These are phyloP conservation scores for Wilcoxina mikolae DNA, from an alignment of 495 filamentous ascomycete genomes.

Conservation along the genomic window DNA sequence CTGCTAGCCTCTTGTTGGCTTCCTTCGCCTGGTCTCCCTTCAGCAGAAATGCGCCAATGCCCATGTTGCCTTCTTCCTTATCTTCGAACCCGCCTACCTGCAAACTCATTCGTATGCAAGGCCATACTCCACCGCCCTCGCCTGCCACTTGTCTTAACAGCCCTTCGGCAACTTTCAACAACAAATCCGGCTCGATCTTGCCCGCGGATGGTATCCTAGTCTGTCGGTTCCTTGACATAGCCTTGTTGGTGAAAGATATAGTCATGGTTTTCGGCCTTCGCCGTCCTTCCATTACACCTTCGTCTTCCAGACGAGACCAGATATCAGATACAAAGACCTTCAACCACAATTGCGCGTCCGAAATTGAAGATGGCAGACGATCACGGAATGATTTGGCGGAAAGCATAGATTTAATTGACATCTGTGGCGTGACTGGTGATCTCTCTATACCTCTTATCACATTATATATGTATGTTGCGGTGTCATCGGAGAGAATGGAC, in stretches of 20 bases:
- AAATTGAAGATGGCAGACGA: conserved; percentile 44
- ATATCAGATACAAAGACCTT: conserved; percentile 89
- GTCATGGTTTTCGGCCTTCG: conserved; percentile 72
- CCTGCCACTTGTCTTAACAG: conserved; percentile 60
- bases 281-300: conserved; percentile 79
- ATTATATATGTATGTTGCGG: conserved; percentile 72
- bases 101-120: conserved; percentile 69
- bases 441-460: conserved; percentile 71
- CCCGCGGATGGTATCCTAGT: conserved; percentile 63
- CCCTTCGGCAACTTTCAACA: conserved; percentile 63
- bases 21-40: conserved; percentile 59
- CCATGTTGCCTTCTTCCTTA: conserved; percentile 62
- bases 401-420: conserved; percentile 95
- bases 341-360: conserved; percentile 75
- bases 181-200: conserved; percentile 50
- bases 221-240: conserved; percentile 56
- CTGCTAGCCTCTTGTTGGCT: conserved; percentile 26
- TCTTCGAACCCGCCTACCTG: conserved; percentile 86
- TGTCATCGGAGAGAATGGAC: conserved; percentile 67
- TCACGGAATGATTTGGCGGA: conserved; percentile 81
- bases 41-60: conserved; percentile 71
- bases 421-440: conserved; percentile 80
- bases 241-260: conserved; percentile 53
- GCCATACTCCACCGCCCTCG: conserved; percentile 73
- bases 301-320: conserved; percentile 74